Conservation (phyloP, 768 basidiomycete genomes). For the Suillus tomentosus region DNA sequence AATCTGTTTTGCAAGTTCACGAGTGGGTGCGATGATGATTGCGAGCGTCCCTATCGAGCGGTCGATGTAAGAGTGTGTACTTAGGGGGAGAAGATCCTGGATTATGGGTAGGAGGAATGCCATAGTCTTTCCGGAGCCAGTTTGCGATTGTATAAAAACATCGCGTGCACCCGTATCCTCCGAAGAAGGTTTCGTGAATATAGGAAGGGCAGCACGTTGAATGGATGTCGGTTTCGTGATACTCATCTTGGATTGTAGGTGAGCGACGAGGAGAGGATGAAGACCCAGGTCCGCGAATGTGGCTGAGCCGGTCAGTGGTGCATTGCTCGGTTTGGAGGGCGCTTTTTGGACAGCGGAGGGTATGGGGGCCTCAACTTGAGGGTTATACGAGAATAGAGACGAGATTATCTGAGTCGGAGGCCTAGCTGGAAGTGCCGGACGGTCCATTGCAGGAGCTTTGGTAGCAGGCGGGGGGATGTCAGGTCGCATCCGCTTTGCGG, state of each 20-base stretch:
- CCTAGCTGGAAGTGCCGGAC: conserved; percentile 28
- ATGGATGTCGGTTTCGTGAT: conserved; percentile 89
- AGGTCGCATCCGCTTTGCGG: conserved; percentile 49
- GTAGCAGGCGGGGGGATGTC: conserved; percentile 23
- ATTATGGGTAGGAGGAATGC: conserved; percentile 93
- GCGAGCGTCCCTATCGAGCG: conserved; percentile 94
- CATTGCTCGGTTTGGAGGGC: conserved; percentile 70
- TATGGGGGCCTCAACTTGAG: conserved; percentile 55
- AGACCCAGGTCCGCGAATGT: conserved; percentile 84
- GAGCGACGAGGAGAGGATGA: conserved; percentile 74
- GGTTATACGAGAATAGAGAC: conserved; percentile 86
- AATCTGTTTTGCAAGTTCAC: conserved; percentile 96
- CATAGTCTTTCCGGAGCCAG: conserved; percentile 95
- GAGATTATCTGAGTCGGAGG: conserved; percentile 71
- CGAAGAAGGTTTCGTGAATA: conserved; percentile 53
- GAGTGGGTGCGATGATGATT: conserved; percentile 91
- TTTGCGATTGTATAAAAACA: conserved; percentile 94
- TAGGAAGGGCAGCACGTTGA: conserved; percentile 69
- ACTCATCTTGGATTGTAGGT: conserved; percentile 77
- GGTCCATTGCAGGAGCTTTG: conserved; percentile 15
- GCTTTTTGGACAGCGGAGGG: conserved; percentile 26
- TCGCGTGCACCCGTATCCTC: conserved; percentile 54
- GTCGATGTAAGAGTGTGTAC: conserved; percentile 90
- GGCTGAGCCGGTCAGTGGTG: conserved; percentile 72
- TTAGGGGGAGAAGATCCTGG: conserved; percentile 89